These are phyloP conservation scores for Dryas drummondii DNA, from an alignment of 306 rosid genomes.

Conservation along the genomic window DNA sequence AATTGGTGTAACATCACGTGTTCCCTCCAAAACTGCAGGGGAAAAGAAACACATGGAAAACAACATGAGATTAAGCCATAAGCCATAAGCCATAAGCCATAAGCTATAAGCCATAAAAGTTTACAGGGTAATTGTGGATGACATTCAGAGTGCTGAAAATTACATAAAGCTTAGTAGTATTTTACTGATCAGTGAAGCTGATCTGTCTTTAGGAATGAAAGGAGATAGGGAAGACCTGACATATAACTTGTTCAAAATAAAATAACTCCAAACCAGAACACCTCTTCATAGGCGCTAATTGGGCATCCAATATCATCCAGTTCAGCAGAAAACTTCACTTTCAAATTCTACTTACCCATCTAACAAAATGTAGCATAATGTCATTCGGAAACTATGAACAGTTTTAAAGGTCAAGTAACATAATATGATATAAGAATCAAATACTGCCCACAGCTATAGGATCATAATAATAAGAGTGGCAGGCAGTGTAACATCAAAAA, in stretches of 20 bases:
- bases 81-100: slow-evolving; percentile 7
- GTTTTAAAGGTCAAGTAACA: background rate
- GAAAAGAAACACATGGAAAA: slow-evolving; percentile 20
- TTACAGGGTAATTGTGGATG: background rate
- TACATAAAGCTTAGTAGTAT: too few relatives aligned
- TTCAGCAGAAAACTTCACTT: background rate
- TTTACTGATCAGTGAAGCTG: too few relatives aligned
- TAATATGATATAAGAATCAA: background rate
- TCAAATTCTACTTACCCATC: background rate
- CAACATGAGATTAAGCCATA: slow-evolving; percentile 15
- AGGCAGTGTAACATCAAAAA: too few relatives aligned
- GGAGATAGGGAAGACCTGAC: background rate
- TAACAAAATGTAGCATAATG: background rate
- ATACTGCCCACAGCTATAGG: background rate
- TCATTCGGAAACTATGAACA: background rate
- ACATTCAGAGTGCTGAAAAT: too few relatives aligned
- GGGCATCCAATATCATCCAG: background rate
- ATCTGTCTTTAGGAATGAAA: too few relatives aligned
- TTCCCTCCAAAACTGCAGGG: slow-evolving; percentile 73
- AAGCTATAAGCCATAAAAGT: slow-evolving; percentile 4
- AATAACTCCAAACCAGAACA: background rate
- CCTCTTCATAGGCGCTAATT: background rate
- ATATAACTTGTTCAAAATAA: background rate
- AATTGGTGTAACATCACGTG: slow-evolving; percentile 74
- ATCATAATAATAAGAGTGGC: background rate